Percentiles rank a stretch among this genome's conserved stretches.
These are phyloP conservation scores for Ustilago vetiveriae DNA, from an alignment of 1,284 basidiomycete genomes.

Conservation along the genomic window DNA sequence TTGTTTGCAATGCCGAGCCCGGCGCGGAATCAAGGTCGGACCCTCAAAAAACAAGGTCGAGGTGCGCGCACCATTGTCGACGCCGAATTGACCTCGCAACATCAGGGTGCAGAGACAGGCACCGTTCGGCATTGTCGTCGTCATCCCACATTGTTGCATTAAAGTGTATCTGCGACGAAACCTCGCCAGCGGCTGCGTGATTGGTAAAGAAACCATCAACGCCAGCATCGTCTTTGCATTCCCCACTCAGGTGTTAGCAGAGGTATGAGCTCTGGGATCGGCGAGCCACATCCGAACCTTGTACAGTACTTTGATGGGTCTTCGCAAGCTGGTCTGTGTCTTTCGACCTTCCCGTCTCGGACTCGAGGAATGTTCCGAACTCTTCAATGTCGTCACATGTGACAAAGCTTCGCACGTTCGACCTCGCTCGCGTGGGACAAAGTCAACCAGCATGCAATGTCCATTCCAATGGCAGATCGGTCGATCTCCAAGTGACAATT, in stretches of 20 bases:
- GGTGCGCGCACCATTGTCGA: too few relatives aligned
- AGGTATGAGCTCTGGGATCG: too few relatives aligned
- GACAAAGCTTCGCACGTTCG: background rate
- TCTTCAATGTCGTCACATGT: background rate
- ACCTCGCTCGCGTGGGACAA: constrained; percentile 7
- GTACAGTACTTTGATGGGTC: too few relatives aligned
- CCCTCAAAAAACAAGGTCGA: constrained; percentile 1
- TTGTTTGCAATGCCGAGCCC: too few relatives aligned
- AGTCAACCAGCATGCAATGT: constrained; percentile 7
- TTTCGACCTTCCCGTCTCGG: background rate
- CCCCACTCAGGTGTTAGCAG: too few relatives aligned
- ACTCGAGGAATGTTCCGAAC: background rate
- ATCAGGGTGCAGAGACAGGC: background rate
- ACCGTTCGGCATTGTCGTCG: constrained; percentile 6
- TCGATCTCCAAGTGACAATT: constrained; percentile 14
- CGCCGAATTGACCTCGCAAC: background rate
- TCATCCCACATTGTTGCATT: constrained; percentile 1
- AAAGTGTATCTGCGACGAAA: too few relatives aligned
- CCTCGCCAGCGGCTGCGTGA: too few relatives aligned
- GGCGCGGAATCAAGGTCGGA: too few relatives aligned
- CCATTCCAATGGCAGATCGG: constrained; percentile 25
- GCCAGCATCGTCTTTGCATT: too few relatives aligned
- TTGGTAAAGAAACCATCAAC: too few relatives aligned
- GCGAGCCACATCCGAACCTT: too few relatives aligned
- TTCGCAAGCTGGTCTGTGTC: too few relatives aligned